Evolutionary conservation across 2,329 filamentous ascomycete genomes (phyloP), one percentile per base, ranked within the genome.

Genomic region (Clarireedia paspali): DNA sequence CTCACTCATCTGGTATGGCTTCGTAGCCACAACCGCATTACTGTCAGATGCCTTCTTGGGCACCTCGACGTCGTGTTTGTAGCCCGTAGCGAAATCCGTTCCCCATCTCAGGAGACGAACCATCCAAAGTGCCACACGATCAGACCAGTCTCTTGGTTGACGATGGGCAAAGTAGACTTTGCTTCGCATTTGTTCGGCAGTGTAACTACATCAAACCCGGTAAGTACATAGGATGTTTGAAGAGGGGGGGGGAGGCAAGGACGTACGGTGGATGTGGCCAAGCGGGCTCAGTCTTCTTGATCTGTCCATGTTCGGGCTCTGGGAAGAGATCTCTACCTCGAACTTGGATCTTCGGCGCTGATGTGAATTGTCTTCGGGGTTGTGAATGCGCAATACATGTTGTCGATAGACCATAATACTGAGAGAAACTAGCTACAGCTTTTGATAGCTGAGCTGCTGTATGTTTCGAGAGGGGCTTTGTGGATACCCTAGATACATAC

Each of bases 71-170:
- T 88, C 80, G 68, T 96, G 90, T 34, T 82, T 84, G 63, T 90
- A 87, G 12, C 91, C 90, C 0, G 91, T 96, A 15, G 80, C 88
- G 38, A 85, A 73, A 69, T 97, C 92, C 73, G 95, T 89, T 9
- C 83, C 83, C 78, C 82, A 92, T 50, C 92, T 81, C 40, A 91
- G 79, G 23, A 91, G 62, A 6, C 88, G 83, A 49, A 96, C 86
- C 61, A 89, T 82, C 57, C 81, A 79, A 68, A 94, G 84, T 2
- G 94, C 94, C 3, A 87, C 73, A 74, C 82, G 84, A 70, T 99
- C 94, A 4, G 90, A 87, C 67, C 82, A 77, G 12, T 82, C 87
- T 65, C 83, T 78, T 1, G 88, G 83, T 62, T 85, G 71, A 24
- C 92, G 86, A 68, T 97, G 92, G 23, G 86, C 89, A 3, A 92